phyloP scores from a whole-genome alignment of 2,329 filamentous ascomycete species.

The Pestalotiopsis sp. region DNA sequence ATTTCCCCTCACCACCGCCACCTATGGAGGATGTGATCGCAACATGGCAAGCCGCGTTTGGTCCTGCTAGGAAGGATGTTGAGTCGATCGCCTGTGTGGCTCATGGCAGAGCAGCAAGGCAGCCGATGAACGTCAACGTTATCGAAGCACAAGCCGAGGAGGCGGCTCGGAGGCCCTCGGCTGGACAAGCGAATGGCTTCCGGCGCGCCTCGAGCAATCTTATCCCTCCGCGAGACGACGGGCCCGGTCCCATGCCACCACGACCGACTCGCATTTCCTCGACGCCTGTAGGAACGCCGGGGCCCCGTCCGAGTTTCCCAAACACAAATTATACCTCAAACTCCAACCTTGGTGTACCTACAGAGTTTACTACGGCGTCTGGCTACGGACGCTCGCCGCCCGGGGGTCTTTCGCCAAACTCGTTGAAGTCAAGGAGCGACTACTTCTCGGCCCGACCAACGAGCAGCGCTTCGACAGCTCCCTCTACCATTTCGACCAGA shows the following conservation, averaged over 20 bases:
- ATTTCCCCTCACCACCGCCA: constrained; percentile 71
- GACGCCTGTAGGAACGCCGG: constrained; percentile 26
- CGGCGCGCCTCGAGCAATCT: constrained; percentile 43
- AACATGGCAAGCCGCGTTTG: constrained; percentile 64
- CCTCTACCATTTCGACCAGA: constrained; percentile 26
- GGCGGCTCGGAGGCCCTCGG: constrained; percentile 24
- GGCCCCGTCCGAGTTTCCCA: constrained; percentile 24
- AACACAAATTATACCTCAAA: constrained; percentile 17
- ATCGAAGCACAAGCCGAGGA: constrained; percentile 27
- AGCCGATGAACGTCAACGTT: constrained; percentile 36
- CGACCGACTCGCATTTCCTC: constrained; percentile 38
- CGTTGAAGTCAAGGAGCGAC: constrained; percentile 28
- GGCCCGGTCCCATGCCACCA: constrained; percentile 25
- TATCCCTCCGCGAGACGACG: constrained; percentile 31
- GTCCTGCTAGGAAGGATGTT: constrained; percentile 63
- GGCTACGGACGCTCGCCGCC: constrained; percentile 28
- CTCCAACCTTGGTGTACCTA: constrained; percentile 37
- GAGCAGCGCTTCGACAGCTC: constrained; percentile 24
- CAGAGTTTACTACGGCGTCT: constrained; percentile 46
- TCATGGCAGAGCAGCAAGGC: constrained; percentile 65
- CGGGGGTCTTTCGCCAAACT: constrained; percentile 26
- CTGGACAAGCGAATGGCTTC: constrained; percentile 33
- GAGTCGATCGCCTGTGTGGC: constrained; percentile 66
- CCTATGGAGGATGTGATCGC: constrained; percentile 71
- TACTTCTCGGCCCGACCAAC: constrained; percentile 28